Base-by-base conservation (phyloP, 2,329 filamentous ascomycete species). In the Aspergillus nomiae region DNA sequence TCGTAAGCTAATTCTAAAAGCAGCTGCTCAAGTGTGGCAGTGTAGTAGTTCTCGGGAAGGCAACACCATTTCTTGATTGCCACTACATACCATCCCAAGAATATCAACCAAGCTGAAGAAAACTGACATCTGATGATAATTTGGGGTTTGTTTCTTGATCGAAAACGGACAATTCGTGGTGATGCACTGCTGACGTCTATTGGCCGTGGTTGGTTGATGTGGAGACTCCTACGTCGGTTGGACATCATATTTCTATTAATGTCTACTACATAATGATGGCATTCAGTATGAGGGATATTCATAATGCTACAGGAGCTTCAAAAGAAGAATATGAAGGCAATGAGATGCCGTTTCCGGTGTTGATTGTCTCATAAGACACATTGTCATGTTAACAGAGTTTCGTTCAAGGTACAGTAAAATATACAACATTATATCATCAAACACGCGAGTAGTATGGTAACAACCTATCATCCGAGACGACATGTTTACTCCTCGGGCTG, bases 401-500 rank as follows among this genome's bases (percentile, higher is more conserved):
- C 19, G n/a, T n/a, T 2, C 26, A 30, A 50, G 48, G 26, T 21
- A 51, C 16, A 34, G 28, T 10, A 32, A 9, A n/a, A 3, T 19
- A n/a, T 16, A 19, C 7, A 32, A 12, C 12, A 32, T 30, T 12
- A 51, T 32, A 32, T n/a, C 16, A 32, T n/a, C 16, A 19, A 11
- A 4, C 19, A 36, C 4, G 4, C 34, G 24, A 48, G 21, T 24
- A 36, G 14, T 19, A 28, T 50, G 7, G n/a, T 3, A 45, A 45
- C 4, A 45, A 45, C 8, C 8, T 24, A 4, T 21, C 43, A 46
- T 21, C 2, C 1, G 10, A 10, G n/a, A 11, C 4, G n/a, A 12
- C 45, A 38, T 51, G 36, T 36, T 51, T 51, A 62, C 43, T 64
- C 63, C 28, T 62, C 60, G 1, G 60, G 63, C 4, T 64, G 60